Evolutionary conservation across 2,329 filamentous ascomycete species (phyloP).

Genomic region (Pseudogymnoascus sp.): DNA sequence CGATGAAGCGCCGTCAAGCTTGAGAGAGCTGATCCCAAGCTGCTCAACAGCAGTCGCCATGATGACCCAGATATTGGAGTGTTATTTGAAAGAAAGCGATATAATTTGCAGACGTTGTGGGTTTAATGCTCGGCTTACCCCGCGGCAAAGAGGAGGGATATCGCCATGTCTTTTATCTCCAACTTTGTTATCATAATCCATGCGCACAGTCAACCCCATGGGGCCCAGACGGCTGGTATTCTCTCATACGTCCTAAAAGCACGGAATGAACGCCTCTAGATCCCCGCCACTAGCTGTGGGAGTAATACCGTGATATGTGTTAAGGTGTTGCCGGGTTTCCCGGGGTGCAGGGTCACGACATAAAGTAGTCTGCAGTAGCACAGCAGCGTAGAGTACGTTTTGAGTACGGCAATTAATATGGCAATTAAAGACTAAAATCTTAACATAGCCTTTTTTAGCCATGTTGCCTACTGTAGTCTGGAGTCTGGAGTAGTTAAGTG

Average conservation of each 20-base stretch:
- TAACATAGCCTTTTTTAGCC: neutral
- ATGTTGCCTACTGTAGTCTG: neutral
- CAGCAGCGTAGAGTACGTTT: neutral
- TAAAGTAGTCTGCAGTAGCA: neutral
- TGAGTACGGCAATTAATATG: neutral
- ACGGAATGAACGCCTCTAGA: neutral
- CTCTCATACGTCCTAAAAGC: conserved; percentile 11
- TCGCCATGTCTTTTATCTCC: neutral
- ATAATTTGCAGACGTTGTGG: neutral
- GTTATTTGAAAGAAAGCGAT: neutral
- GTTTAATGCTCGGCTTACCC: neutral
- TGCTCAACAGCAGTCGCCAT: conserved; percentile 9
- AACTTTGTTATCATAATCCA: neutral
- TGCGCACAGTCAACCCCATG: neutral
- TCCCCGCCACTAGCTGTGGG: neutral
- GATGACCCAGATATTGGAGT: neutral
- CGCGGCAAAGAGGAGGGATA: neutral
- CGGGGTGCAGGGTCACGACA: neutral
- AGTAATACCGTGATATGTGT: neutral
- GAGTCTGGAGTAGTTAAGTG: neutral
- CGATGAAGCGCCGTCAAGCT: conserved; percentile 18
- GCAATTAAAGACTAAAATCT: neutral
- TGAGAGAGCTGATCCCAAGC: conserved; percentile 14
- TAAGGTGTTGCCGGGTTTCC: neutral
- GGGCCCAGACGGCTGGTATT: neutral